Base-by-base conservation (phyloP, 169 alveolate genomes). In the Eimeria praecox region DNA sequence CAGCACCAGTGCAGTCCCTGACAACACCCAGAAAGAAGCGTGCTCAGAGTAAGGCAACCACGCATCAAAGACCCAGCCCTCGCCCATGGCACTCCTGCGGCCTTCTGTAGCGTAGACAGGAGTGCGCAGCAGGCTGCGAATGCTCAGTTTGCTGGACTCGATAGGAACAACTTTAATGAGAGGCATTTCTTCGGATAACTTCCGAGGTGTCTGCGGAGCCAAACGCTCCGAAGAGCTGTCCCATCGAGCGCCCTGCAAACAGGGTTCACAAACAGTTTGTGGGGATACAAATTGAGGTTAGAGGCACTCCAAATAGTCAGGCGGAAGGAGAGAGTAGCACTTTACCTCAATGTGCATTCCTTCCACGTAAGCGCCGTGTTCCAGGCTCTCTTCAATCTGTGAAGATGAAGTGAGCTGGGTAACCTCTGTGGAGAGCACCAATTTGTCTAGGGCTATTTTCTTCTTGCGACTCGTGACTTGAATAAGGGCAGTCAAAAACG, bases 151-250 rank as follows among this genome's bases (percentile, higher is more conserved):
- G 93, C 97, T 98, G 8, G 99, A 98, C 96, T 99, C 99, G 42
- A 98, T 98, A 38, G 99, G 99, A 46, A 98, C 97, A 22, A 98
- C 97, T 96, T 98, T 97, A 33, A 98, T 95, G 35, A 98, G 95
- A 4, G 99, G 99, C 99, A 99, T 98, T 92, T 98, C 98, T 89
- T 96, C 97, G n/a, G 98, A 98, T 46, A 99, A 98, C 97, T 98
- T 98, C 90, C 98, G 98, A 33, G 99, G 99, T 44, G 94, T 85
- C 94, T 98, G 99, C 71, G 98, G 98, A n/a, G 98, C 98, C 66
- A 98, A 95, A 89, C 98, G 98, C 66, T 98, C 97, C 59, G 95
- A 96, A 52, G 97, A 98, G 59, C 96, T 88, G 95, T 98, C 98
- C 99, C 99, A 99, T 66, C 98, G 97, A 49, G 99, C 99, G 24